These are phyloP conservation scores for Ascochyta lentis DNA, from an alignment of 2,329 filamentous ascomycete species.

Conservation along the genomic window DNA sequence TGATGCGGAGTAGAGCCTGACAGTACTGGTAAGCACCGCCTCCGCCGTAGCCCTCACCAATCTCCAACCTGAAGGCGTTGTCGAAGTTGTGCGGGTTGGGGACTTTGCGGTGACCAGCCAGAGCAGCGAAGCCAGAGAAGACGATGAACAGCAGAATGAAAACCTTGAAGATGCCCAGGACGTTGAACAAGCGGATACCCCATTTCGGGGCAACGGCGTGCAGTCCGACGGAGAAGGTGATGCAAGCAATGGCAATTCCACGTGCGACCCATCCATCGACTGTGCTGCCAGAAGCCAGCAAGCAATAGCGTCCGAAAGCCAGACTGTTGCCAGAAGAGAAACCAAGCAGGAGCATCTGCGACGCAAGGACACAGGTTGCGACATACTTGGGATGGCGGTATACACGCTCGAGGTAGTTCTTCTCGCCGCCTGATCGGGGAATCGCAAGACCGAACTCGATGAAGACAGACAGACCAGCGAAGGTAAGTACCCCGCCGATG, in stretches of 20 bases:
- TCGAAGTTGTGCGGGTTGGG: conserved; percentile 64
- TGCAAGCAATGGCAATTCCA: conserved; percentile 55
- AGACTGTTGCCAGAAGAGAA: conserved; percentile 66
- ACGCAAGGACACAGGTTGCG: conserved; percentile 64
- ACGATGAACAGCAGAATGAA: conserved; percentile 66
- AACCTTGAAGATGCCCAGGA: conserved; percentile 67
- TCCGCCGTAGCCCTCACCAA: conserved; percentile 42
- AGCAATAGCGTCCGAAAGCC: conserved; percentile 65
- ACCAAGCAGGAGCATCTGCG: conserved; percentile 67
- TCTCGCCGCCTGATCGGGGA: conserved; percentile 68
- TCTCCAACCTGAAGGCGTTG: conserved; percentile 60
- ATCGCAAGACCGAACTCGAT: conserved; percentile 69
- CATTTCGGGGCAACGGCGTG: conserved; percentile 63
- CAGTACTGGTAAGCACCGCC: conserved; percentile 55
- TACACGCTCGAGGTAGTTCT: conserved; percentile 71
- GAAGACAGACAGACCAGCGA: conserved; percentile 66
- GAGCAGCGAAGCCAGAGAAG: conserved; percentile 58
- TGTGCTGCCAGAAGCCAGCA: conserved; percentile 60
- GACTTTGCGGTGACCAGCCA: conserved; percentile 42
- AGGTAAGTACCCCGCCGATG: conserved; percentile 60
- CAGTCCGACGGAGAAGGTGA: conserved; percentile 62
- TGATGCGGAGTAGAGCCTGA: conserved; percentile 64
- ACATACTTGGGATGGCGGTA: conserved; percentile 66
- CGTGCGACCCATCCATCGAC: conserved; percentile 64
- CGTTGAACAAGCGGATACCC: conserved; percentile 66